Evolutionary conservation across 106 monocot genomes (phyloP).

Genomic region (Phalaenopsis aphrodite): DNA sequence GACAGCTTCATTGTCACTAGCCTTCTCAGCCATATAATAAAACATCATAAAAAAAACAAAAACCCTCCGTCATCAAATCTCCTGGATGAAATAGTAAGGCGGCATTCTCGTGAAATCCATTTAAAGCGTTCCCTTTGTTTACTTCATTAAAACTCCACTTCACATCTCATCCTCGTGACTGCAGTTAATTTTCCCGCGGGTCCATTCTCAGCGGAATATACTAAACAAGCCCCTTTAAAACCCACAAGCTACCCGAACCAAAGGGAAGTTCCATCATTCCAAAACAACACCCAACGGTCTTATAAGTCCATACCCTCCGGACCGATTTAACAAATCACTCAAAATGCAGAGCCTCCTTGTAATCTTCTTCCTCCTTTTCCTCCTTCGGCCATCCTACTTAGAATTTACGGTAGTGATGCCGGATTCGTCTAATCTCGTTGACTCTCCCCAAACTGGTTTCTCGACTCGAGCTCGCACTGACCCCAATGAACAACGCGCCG

Average conservation of each 20-base stretch:
- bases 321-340: neutral
- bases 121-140: neutral
- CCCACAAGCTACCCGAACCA: too few species aligned
- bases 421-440: conserved; percentile 51
- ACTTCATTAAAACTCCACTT: neutral
- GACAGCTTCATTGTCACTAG: too few species aligned
- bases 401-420: conserved; percentile 54
- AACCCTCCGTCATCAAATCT: neutral
- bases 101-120: conserved; percentile 7
- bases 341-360: neutral
- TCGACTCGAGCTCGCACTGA: conserved; percentile 60
- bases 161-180: conserved; percentile 4
- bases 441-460: conserved; percentile 44
- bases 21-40: too few species aligned
- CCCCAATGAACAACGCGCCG: conserved; percentile 64
- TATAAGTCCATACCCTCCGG: neutral
- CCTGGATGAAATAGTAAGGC: neutral
- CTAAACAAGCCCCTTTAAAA: neutral
- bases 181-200: conserved; percentile 2
- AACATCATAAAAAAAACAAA: neutral
- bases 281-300: neutral
- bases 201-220: neutral
- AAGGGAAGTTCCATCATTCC: neutral
- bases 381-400: conserved; percentile 7
- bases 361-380: neutral